Evolutionary conservation across 805 yeast species (phyloP), one percentile per base, ranked within the genome.

Genomic region (Scheffersomyces coipomensis): DNA sequence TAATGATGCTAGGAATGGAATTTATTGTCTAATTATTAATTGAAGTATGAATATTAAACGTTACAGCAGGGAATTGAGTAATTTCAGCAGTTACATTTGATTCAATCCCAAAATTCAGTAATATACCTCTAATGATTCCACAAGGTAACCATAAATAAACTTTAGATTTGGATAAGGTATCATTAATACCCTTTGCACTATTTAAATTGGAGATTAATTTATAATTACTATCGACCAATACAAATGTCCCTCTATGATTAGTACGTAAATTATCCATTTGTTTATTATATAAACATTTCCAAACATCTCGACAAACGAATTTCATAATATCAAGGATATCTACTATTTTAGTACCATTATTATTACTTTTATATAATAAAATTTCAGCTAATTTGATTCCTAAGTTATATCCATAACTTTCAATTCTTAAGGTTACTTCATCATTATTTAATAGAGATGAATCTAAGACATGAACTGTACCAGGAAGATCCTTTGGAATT

Each of bases 181-280:
- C 80, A 11, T 66, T 51, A 15, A 54, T 53, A 3, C 78, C 79
- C 12, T 47, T 43, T 12, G 72, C 56, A 32, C 75, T 71, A 47
- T 69, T 62, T 73, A 84, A 74, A 34, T 75, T 66, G 25, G 64
- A 51, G 30, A 86, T 73, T 37, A 76, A 68, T 39, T 72, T 72
- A 64, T 83, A 84, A 38, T 65, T 65, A 56, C 75, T 78, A 56
- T 88, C 96, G 8, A 87, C 78, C 32, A 88, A 68, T 19, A 88
- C 91, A 59, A 80, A 87, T 0, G 90, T 85, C 5, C 93, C 86
- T 27, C 95, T 66, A 58, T 93, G 97, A 56, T 93, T 93, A 1
- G 99, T 93, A 45, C 95, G 77, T 42, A 93, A 71, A 49, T 88
- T 89, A 58, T 90, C 97, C 71, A 93, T 87, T 58, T 86, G 97